Evolutionary conservation across 2,329 filamentous ascomycete species (phyloP), one percentile per base, ranked within the genome.

Genomic region (Colletotrichum spinosum): DNA sequence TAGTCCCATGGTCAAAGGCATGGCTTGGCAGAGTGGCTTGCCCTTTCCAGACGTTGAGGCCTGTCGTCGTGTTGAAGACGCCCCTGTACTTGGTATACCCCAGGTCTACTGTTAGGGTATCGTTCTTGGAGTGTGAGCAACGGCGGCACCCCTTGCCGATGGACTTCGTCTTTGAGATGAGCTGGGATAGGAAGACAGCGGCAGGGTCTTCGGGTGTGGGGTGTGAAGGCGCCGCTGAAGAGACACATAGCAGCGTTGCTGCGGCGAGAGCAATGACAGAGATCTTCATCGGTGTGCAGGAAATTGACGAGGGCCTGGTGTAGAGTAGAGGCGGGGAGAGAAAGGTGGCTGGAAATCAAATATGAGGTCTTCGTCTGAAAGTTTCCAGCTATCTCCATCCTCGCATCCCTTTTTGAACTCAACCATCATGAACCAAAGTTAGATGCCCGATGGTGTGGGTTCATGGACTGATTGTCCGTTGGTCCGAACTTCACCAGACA

Each of bases 21-120:
- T 13, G 41, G 13, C 25, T 25, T 25, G 25, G 35, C 2, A 42
- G 7, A 48, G 11, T 6, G 15, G n/a, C 65, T 51, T 74, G 81
- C 81, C 83, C 81, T 71, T 78, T 81, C 74, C 78, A 85, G 35
- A 78, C 72, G 61, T 84, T 83, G 9, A 84, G 54, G 2, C 75
- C 74, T 0, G 11, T 45, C 0, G 75, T 74, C 5, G 71, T 17
- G 65, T 84, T 76, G 45, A 78, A 73, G 39, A 72, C 74, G 9
- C 83, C 83, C 65, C 79, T 71, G 66, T 85, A 85, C 17, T 73
- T 72, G 8, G 76, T 76, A 61, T 85, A 85, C 8, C 77, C 81
- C 1, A 84, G 70, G 67, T 84, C 77, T 25, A 84, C 80, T 7
- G 17, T 2, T 4, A 48, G 48, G 2, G 8, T 17, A 15, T n/a